Percentiles rank a stretch among this genome's conserved stretches.
Conservation (phyloP, 2,329 filamentous ascomycete genomes). For the Colletotrichum spaethianum region DNA sequence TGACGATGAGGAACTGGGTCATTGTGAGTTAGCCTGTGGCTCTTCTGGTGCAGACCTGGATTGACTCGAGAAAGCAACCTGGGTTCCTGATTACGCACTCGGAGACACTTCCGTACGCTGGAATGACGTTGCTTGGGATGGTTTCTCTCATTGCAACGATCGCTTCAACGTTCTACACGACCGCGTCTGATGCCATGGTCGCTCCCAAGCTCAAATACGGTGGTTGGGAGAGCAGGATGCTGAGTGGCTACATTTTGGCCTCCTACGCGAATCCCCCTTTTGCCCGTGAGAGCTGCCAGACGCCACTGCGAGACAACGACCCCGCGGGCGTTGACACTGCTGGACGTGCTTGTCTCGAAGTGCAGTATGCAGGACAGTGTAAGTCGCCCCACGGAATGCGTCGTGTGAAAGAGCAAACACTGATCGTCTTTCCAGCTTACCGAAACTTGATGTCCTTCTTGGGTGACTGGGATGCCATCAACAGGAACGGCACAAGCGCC, state of each 20-base stretch:
- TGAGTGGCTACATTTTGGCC: slow-evolving; percentile 71
- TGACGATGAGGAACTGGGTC: slow-evolving; percentile 84
- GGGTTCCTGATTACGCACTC: slow-evolving; percentile 81
- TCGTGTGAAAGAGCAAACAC: background rate
- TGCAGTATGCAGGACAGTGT: slow-evolving; percentile 78
- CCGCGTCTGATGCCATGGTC: slow-evolving; percentile 82
- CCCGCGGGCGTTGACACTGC: slow-evolving; percentile 45
- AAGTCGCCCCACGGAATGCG: slow-evolving; percentile 35
- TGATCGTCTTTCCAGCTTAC: slow-evolving; percentile 60
- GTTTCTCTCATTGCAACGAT: slow-evolving; percentile 76
- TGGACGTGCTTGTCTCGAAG: slow-evolving; percentile 73
- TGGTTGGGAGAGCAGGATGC: slow-evolving; percentile 59
- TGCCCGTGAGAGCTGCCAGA: slow-evolving; percentile 70
- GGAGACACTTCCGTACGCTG: slow-evolving; percentile 75
- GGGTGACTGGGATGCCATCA: slow-evolving; percentile 66
- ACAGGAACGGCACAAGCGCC: slow-evolving; percentile 58
- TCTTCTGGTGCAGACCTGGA: background rate
- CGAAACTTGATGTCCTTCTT: slow-evolving; percentile 78
- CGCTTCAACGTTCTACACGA: slow-evolving; percentile 80
- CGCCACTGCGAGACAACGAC: slow-evolving; percentile 68
- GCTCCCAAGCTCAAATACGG: slow-evolving; percentile 78
- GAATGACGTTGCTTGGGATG: slow-evolving; percentile 73
- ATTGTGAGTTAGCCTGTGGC: slow-evolving; percentile 53
- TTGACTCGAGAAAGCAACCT: slow-evolving; percentile 62
- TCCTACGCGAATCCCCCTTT: slow-evolving; percentile 76